phyloP scores from a whole-genome alignment of 202 grass and related monocot genomes.

The Setaria viridis region DNA sequence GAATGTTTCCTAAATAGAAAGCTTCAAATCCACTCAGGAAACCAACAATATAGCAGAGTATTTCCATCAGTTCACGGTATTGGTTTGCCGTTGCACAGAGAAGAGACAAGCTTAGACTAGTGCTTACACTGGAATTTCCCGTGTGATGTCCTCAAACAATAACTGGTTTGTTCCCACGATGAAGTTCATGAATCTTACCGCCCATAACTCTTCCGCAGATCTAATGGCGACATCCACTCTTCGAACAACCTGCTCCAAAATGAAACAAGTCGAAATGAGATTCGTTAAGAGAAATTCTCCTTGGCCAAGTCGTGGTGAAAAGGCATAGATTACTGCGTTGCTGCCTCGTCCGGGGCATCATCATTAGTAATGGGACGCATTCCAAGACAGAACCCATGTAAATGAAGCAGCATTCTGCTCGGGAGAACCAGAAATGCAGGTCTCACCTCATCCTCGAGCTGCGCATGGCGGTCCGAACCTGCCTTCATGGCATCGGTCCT shows the following conservation, averaged over 20 bases:
- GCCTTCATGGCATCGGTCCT: constrained; percentile 85
- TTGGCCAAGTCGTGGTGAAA: not conserved
- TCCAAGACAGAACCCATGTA: not conserved
- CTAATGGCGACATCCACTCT: constrained; percentile 60
- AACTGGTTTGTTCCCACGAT: constrained; percentile 80
- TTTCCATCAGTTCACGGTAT: not conserved
- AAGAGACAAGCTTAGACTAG: not conserved
- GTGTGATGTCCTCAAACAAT: constrained; percentile 71
- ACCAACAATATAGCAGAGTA: constrained; percentile 3
- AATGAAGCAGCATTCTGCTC: not conserved
- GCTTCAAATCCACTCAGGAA: not conserved
- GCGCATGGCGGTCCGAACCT: constrained; percentile 78
- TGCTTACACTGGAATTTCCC: constrained; percentile 88
- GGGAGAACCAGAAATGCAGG: constrained; percentile 12
- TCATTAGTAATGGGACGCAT: not conserved
- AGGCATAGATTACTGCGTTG: not conserved
- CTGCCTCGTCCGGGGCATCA: not conserved
- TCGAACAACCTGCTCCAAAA: constrained; percentile 61
- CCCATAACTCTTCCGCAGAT: constrained; percentile 76
- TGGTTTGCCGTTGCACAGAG: constrained; percentile 14
- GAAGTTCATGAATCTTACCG: constrained; percentile 78
- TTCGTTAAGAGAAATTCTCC: not conserved
- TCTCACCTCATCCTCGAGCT: constrained; percentile 84
- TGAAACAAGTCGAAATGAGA: not conserved
- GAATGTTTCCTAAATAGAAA: not conserved